These are phyloP conservation scores for Sphaerulina musiva DNA, from an alignment of 2,329 filamentous ascomycete species.

Conservation along the genomic window DNA sequence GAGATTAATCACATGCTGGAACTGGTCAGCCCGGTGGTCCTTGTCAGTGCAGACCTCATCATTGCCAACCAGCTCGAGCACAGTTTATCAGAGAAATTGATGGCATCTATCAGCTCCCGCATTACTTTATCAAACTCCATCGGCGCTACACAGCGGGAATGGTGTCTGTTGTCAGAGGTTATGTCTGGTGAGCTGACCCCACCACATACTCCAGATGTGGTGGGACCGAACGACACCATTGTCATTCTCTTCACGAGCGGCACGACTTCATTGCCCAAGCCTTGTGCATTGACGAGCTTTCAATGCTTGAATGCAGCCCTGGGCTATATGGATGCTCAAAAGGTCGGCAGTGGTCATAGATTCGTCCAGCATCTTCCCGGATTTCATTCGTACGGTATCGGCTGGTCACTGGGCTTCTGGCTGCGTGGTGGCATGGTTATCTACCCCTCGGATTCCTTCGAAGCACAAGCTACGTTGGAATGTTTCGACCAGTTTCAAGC, in stretches of 20 bases:
- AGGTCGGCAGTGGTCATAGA: conserved; percentile 26
- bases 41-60: conserved; percentile 25
- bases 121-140: conserved; percentile 22
- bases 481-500: conserved; percentile 30
- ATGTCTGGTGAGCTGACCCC: conserved; percentile 31
- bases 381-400: conserved; percentile 32
- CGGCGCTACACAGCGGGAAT: conserved; percentile 19
- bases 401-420: conserved; percentile 30
- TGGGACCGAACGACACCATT: conserved; percentile 29
- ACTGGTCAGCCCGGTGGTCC: conserved; percentile 26
- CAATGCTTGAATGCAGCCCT: conserved; percentile 36
- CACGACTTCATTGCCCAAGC: conserved; percentile 46
- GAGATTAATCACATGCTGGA: conserved; percentile 32
- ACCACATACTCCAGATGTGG: conserved; percentile 29
- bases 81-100: conserved; percentile 23
- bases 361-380: conserved; percentile 30
- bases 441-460: conserved; percentile 30
- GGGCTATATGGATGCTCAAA: conserved; percentile 26
- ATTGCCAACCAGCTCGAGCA: conserved; percentile 28
- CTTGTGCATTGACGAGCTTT: conserved; percentile 38
- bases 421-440: conserved; percentile 26
- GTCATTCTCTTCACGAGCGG: conserved; percentile 47
- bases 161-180: conserved; percentile 25
- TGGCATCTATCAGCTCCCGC: conserved; percentile 24
- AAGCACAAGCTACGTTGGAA: conserved; percentile 31